Conservation (phyloP, 1,139 yeast genomes). For the Magnusiomyces suaveolens region DNA sequence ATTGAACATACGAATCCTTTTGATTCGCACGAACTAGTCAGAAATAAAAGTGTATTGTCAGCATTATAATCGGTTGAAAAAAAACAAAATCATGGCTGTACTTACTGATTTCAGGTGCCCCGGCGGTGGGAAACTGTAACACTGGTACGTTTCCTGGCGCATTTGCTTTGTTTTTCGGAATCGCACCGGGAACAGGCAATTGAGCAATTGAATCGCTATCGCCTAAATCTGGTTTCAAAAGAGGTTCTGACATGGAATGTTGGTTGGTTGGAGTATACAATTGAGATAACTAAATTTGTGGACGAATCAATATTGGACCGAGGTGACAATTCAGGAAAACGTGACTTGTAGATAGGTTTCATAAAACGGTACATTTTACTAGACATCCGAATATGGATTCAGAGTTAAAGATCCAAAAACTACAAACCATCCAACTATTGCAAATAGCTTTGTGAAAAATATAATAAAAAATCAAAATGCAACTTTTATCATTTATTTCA, state of each 20-base stretch:
- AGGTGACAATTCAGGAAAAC: no score
- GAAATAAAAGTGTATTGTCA: not conserved
- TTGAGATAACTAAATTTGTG: no score
- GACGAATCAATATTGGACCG: no score
- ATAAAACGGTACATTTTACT: no score
- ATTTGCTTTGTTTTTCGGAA: not conserved
- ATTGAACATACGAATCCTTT: conserved; percentile 68
- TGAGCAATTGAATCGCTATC: not conserved
- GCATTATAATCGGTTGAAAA: not conserved
- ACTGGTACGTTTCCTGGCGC: not conserved
- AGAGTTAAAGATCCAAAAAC: no score
- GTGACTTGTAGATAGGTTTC: no score
- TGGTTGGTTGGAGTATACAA: no score
- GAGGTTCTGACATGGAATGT: not conserved
- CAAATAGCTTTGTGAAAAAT: no score
- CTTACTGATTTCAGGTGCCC: conserved; percentile 38
- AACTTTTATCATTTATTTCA: no score
- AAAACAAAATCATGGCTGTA: conserved; percentile 3
- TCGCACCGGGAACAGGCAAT: not conserved
- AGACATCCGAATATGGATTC: no score
- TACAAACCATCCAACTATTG: no score
- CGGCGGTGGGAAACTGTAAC: conserved; percentile 33
- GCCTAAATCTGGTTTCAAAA: not conserved
- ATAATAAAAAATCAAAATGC: no score
- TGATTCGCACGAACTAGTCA: conserved; percentile 54